These are phyloP conservation scores for Mycosphaerella arachidis DNA, from an alignment of 2,329 filamentous ascomycete species.

Conservation along the genomic window DNA sequence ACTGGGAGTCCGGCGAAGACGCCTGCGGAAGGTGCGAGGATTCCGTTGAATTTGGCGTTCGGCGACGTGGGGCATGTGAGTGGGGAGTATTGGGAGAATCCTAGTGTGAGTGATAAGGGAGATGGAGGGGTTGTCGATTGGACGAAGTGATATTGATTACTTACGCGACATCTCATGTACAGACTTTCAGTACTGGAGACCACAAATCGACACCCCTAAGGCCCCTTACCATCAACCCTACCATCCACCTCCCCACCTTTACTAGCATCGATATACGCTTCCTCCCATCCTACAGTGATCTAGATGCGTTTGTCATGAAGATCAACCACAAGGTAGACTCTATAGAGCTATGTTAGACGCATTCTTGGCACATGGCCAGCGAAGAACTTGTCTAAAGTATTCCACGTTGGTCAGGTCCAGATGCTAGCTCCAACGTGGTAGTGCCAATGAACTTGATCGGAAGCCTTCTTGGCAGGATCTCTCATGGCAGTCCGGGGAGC, in stretches of 20 bases:
- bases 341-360: too few species aligned
- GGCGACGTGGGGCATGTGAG: neutral
- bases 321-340: too few species aligned
- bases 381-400: too few species aligned
- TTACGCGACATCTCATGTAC: too few species aligned
- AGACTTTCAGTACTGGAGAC: too few species aligned
- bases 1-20: neutral
- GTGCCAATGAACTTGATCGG: too few species aligned
- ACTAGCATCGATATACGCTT: slow-evolving; percentile 2
- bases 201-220: neutral
- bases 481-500: too few species aligned
- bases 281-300: slow-evolving; percentile 17
- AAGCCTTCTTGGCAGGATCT: too few species aligned
- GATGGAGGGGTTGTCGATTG: neutral
- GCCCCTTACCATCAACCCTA: neutral
- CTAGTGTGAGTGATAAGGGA: neutral
- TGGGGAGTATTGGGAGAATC: neutral
- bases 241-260: neutral
- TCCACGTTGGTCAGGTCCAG: too few species aligned
- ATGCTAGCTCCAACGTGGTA: too few species aligned
- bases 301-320: too few species aligned
- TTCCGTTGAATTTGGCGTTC: neutral
- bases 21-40: neutral
- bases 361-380: too few species aligned
- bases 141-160: neutral